Base-by-base conservation (phyloP, 352 stramenopile species). In the Phytophthora constricta region DNA sequence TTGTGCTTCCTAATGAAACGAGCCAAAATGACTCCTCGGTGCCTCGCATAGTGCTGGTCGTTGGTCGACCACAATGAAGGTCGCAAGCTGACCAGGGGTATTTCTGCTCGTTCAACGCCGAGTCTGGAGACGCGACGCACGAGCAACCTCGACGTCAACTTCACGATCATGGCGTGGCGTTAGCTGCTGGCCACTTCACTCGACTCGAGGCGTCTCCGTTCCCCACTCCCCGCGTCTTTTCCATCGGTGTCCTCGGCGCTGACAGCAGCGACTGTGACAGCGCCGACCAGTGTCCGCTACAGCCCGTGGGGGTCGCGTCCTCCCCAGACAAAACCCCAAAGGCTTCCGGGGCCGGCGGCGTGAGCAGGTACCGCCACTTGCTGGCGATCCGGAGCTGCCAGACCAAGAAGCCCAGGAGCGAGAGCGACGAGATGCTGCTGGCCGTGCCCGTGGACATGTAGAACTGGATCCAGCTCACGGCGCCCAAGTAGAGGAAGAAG, bases 381-480 rank as follows among this genome's bases (percentile, higher is more conserved):
- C 82, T 91, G 19, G 80, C 84, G 64, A 92, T 82, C 28, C 82
- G 76, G 14, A 94, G 63, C 65, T 94, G 83, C 82, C 80, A 94
- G 33, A 75, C 70, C 20, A 89, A 54, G 42, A 90, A 79, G 0
- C 68, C 82, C 2, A 82, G 2, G 9, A 89, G 64, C 22, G 72
- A 79, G 28, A 92, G 58, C 20, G 78, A 57, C 22, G 69, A 81
- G 55, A 94, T 82, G 31, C 57, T 85, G 5, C 67, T 45, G 3
- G 77, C 66, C 25, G 83, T 75, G 25, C 60, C 78, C 5, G 58
- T 65, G 46, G 76, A 87, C 58, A 67, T 70, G 62, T 81, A 68
- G 69, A 91, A 94, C 58, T 91, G 82, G 55, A 94, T 77, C 86
- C 86, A 92, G 23, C 70, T 69, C n/a, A 91, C 62, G 7, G 77